phyloP scores from a whole-genome alignment of 148 eudicot species.

The Mesembryanthemum crystallinum region DNA sequence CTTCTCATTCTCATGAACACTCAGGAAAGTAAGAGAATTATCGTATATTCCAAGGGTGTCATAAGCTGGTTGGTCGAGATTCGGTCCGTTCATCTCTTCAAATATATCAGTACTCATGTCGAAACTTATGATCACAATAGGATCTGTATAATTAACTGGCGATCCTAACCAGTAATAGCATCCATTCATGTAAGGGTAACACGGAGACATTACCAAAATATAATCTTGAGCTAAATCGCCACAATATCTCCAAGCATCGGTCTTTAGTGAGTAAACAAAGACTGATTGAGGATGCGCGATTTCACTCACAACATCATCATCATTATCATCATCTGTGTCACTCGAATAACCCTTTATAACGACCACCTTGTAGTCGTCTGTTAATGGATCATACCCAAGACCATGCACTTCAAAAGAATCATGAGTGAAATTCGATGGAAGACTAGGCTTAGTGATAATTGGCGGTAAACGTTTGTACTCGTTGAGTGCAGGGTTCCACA shows the following conservation, averaged over 20 bases:
- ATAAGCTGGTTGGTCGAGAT: not conserved
- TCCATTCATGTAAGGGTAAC: not conserved
- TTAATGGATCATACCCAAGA: conserved; percentile 13
- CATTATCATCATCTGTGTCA: not conserved
- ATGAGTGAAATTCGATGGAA: not conserved
- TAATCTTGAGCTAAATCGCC: not conserved
- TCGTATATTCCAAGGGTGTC: conserved; percentile 7
- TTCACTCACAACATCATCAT: not conserved
- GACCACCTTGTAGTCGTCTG: conserved; percentile 15
- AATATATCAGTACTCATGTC: conserved; percentile 9
- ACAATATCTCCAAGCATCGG: not conserved
- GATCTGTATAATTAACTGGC: not conserved
- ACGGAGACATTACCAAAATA: no score
- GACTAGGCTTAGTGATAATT: not conserved
- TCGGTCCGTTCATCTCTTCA: conserved; percentile 16
- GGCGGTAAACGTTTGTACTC: not conserved
- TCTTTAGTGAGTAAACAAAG: conserved; percentile 1
- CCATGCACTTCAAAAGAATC: not conserved
- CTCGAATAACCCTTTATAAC: not conserved
- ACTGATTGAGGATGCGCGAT: not conserved
- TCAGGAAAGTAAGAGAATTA: conserved; percentile 3
- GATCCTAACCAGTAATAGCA: conserved; percentile 2
- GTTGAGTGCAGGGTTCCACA: conserved; percentile 8
- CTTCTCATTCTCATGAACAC: not conserved
- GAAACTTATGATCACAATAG: conserved; percentile 5